Evolutionary conservation across 83 land plant species (phyloP), one percentile per base, ranked within the genome.

Genomic region (Diphasiastrum complanatum): DNA sequence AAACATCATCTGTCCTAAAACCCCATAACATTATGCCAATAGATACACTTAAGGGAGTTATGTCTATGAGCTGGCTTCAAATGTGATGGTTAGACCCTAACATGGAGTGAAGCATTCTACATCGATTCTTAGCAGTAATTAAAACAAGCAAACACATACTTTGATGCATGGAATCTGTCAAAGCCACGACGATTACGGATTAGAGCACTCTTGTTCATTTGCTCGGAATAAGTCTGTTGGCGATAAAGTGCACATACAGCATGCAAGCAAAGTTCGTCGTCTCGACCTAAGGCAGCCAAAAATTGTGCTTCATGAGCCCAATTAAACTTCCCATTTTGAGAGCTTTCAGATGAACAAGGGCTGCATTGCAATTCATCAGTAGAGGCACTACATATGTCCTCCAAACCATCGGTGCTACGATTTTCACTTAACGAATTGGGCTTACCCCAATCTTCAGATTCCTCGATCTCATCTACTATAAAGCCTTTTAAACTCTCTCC

Each of bases 191-290:
- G 45, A 37, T 79, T 79, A 20, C 12, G 30, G 51, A 38, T 4
- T 1, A 75, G 14, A 25, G 79, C 18, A 32, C 26, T 66, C 45
- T 75, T 80, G 25, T 22, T 28, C 4, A 33, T 26, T 30, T 57
- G 48, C 29, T 72, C 75, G 5, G 55, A 70, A 11, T 35, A 11
- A 0, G 75, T 77, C 58, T 80, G 80, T 54, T 66, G 73, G 50
- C 80, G 62, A 35, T 80, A 77, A 54, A 80, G 74, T 38, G 83
- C 77, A 66, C 83, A 80, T 30, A 80, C 71, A 37, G 80, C 83
- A 53, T 58, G 73, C 80, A 80, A 53, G 71, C 79, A 76, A 36
- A 77, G 49, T 33, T 65, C 68, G 45, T 53, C 43, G 50, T 77
- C 74, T 47, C 55, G 65, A 1, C 53, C 60, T 61, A 80, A 72